Percentiles rank a stretch among this genome's conserved stretches.
Conservation (phyloP, 257 asterid genomes). For the Solanum medicagineum region DNA sequence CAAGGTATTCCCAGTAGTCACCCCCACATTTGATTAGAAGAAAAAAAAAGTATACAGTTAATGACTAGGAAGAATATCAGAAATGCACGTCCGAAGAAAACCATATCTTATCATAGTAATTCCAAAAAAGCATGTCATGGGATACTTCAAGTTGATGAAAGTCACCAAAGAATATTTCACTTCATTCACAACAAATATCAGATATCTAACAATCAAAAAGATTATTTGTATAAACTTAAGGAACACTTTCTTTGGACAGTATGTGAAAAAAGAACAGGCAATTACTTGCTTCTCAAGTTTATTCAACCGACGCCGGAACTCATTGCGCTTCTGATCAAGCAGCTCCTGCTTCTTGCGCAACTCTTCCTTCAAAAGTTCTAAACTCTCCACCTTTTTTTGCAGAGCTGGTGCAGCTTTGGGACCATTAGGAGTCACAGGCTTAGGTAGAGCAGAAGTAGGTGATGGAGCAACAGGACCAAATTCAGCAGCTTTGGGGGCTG, state of each 20-base stretch:
- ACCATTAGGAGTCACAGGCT: conserved; percentile 23
- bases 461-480: conserved; percentile 14
- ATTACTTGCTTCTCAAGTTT: conserved; percentile 80
- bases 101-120: neutral
- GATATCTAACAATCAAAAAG: neutral
- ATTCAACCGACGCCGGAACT: conserved; percentile 56
- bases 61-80: neutral
- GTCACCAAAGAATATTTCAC: neutral
- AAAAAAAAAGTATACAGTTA: neutral
- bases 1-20: neutral
- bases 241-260: neutral
- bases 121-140: neutral
- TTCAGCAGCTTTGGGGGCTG: conserved; percentile 21
- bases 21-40: neutral
- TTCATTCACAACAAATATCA: neutral
- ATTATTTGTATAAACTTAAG: neutral
- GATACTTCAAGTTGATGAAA: neutral
- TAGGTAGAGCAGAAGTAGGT: conserved; percentile 29
- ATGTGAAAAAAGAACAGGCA: conserved; percentile 3
- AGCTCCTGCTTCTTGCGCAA: conserved; percentile 94
- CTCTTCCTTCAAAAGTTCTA: conserved; percentile 85
- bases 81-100: neutral
- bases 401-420: conserved; percentile 50
- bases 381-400: conserved; percentile 66
- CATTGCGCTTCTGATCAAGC: conserved; percentile 86